A percentile compares a stretch with the other conserved stretches of the same genome.
phyloP scores from a whole-genome alignment of 441 rosid species.

The Croton laevigatus region DNA sequence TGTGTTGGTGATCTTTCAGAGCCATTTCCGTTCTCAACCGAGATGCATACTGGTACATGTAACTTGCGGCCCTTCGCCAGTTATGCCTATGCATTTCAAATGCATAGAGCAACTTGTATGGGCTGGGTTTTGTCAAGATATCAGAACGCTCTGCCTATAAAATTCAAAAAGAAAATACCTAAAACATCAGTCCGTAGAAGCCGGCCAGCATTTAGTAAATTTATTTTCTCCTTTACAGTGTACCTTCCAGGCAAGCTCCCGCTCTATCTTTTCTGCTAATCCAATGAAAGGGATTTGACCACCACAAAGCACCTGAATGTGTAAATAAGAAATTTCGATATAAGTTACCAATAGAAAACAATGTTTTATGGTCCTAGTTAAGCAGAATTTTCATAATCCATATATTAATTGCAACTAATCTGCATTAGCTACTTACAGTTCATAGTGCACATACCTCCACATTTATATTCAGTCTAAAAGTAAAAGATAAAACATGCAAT shows the following conservation, averaged over 20 bases:
- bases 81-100: conserved; percentile 93
- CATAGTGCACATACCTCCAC: background rate
- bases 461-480: background rate
- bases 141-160: conserved; percentile 85
- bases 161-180: conserved; percentile 25
- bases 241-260: conserved; percentile 98
- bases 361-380: background rate
- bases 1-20: conserved; percentile 55
- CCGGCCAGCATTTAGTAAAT: conserved; percentile 18
- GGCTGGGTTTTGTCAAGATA: conserved; percentile 69
- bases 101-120: conserved; percentile 91
- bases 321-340: conserved; percentile 12
- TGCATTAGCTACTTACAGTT: background rate
- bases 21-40: conserved; percentile 70
- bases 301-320: conserved; percentile 69
- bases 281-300: conserved; percentile 91
- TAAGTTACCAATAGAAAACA: background rate
- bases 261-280: conserved; percentile 87
- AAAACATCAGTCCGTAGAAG: conserved; percentile 17
- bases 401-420: background rate
- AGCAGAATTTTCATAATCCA: background rate
- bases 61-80: conserved; percentile 92
- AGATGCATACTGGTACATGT: conserved; percentile 71
- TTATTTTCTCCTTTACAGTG: conserved; percentile 18
- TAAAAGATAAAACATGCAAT: background rate